Base-by-base conservation (phyloP, 306 rosid genomes). In the Cucumis cinereus region DNA sequence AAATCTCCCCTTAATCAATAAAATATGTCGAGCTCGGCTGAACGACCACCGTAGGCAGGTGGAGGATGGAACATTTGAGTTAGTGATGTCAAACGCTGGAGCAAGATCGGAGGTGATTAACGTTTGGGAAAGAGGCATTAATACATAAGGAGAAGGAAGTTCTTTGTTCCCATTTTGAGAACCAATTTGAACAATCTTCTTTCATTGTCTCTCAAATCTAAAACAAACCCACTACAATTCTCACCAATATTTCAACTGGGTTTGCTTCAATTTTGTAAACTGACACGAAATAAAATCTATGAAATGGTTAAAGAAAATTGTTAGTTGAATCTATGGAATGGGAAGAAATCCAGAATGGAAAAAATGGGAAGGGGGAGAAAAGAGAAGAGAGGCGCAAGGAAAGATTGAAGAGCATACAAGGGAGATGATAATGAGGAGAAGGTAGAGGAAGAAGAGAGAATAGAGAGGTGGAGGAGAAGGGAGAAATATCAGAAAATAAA, bases 101-200 rank as follows among this genome's bases (percentile, higher is more conserved):
- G 98, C 98, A 10, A 93, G 98, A 91, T 93, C 93, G 74, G 90
- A 93, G 0, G 97, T 88, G 69, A 93, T 93, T 74, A 93, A 94
- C 94, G 97, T 90, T 86, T 91, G 98, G 22, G 97, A 88, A 23
- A 93, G 80, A 10, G 96, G 94, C 89, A 91, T 93, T 53, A 91
- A 88, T 63, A 91, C 97, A 0, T 87, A 89, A 1, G 87, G 97
- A 1, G 94, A 35, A 0, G 98, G 98, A 0, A 93, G 96, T 36
- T 90, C 84, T n/a, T 41, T 91, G 90, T 62, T 90, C 97, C 97
- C 98, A 91, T 81, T 84, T 74, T 10, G 92, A 73, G 75, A 91
- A 93, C 98, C 97, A 91, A 83, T 85, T 93, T 0, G 98, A 87
- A 41, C 91, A 96, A 0, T 93, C 97, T 62, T 91, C 96, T 72